Conservation (phyloP, 192 early-diverging fungal genomes). For the Coemansia umbellata region DNA sequence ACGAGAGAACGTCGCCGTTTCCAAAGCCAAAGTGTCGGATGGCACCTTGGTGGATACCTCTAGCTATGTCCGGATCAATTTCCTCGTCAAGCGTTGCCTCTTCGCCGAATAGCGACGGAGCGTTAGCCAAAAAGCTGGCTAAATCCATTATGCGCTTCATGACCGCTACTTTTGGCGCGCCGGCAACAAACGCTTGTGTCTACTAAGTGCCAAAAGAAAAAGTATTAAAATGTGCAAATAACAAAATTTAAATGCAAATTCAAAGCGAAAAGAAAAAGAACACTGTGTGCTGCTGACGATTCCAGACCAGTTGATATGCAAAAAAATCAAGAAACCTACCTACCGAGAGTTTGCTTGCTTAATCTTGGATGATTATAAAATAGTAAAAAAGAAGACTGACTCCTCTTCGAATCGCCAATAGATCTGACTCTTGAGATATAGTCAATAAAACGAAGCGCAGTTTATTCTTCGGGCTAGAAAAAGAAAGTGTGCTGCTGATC, state of each 20-base stretch:
- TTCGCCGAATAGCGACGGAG: slow-evolving; percentile 49
- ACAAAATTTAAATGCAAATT: neutral
- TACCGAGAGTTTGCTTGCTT: neutral
- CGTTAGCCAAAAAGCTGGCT: slow-evolving; percentile 46
- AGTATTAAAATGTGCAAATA: neutral
- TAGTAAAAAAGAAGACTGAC: neutral
- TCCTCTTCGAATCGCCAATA: neutral
- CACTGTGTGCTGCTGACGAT: neutral
- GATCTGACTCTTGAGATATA: neutral
- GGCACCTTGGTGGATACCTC: slow-evolving; percentile 30
- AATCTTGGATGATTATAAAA: neutral
- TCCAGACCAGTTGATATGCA: neutral
- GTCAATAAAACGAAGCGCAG: neutral
- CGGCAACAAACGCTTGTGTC: slow-evolving; percentile 25
- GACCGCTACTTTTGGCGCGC: slow-evolving; percentile 20
- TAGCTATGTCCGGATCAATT: slow-evolving; percentile 39
- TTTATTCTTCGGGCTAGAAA: neutral
- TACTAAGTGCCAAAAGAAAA: neutral
- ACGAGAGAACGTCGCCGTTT: slow-evolving; percentile 86
- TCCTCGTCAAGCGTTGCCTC: slow-evolving; percentile 42
- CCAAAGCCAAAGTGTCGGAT: slow-evolving; percentile 57
- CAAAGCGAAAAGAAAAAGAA: neutral
- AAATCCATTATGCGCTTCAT: slow-evolving; percentile 38
- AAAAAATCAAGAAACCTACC: neutral
- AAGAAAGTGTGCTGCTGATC: neutral